phyloP scores from a whole-genome alignment of 2,329 filamentous ascomycete genomes.

The Cytospora chrysosperma region DNA sequence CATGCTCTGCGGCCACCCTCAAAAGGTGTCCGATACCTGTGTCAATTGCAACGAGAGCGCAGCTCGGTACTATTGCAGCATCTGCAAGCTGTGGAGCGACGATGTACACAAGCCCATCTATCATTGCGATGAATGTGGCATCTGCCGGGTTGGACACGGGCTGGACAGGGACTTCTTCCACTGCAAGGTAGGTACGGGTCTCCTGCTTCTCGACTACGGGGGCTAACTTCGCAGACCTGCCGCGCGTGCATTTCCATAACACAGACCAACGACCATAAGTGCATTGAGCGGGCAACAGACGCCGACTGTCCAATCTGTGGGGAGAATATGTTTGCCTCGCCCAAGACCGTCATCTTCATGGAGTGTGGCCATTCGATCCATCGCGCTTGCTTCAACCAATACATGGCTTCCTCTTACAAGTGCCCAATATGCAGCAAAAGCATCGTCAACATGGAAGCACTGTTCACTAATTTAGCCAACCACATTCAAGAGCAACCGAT shows the following conservation, averaged over 20 bases:
- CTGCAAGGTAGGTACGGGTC: slow-evolving; percentile 70
- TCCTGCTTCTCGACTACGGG: background rate
- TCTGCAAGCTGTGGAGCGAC: slow-evolving; percentile 97
- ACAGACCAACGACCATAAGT: slow-evolving; percentile 82
- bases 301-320: slow-evolving; percentile 96
- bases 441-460: slow-evolving; percentile 94
- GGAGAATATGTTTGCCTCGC: slow-evolving; percentile 57
- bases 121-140: slow-evolving; percentile 93
- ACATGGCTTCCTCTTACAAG: slow-evolving; percentile 88
- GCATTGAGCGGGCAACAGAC: slow-evolving; percentile 90
- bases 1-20: slow-evolving; percentile 88
- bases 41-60: slow-evolving; percentile 71
- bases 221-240: slow-evolving; percentile 61
- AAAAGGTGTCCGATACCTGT: slow-evolving; percentile 78
- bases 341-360: slow-evolving; percentile 29
- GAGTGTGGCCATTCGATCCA: slow-evolving; percentile 84
- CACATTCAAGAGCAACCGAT: slow-evolving; percentile 89
- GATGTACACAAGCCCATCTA: slow-evolving; percentile 89
- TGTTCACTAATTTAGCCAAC: slow-evolving; percentile 87
- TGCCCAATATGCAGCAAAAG: slow-evolving; percentile 97
- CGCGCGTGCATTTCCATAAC: slow-evolving; percentile 92
- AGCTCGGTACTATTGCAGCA: slow-evolving; percentile 87
- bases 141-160: slow-evolving; percentile 86
- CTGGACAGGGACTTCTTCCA: slow-evolving; percentile 97
- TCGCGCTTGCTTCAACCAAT: slow-evolving; percentile 80